Base-by-base conservation (phyloP, 2,329 filamentous ascomycete species). In the Byssoonygena ceratinophila region DNA sequence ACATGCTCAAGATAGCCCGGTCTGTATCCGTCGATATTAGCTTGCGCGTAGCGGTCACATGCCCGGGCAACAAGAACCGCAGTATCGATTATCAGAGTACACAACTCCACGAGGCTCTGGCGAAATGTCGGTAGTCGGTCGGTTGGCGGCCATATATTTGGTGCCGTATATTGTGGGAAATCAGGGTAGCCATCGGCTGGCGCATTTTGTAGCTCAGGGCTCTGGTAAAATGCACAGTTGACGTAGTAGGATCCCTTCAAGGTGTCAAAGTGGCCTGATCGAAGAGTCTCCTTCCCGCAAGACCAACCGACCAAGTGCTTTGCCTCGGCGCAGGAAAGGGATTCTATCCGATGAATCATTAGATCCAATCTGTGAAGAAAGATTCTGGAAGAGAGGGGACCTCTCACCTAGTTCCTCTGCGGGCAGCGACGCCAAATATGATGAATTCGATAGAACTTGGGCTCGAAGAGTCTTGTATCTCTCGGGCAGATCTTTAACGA, bases 41-140 rank as follows among this genome's bases (percentile, higher is more conserved):
- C 76, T 64, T 82, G 77, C 1, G 90, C 92, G 68, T 88, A 97
- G 52, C 77, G 78, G 71, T 96, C 91, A 68, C 91, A 96, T 2
- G 87, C 88, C n/a, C 82, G 75, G 1, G 92, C 92, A 4, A 98
- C 92, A 7, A 97, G 75, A 2, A 85, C 85, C 1, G 88, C 92
- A 0, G 84, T 85, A 62, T 96, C 88, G 59, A 97, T 95, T 61
- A 97, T 87, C 57, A 97, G 71, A 0, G 74, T 74, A 67, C 90
- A 96, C 27, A 97, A 77, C 36, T 80, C 74, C 59, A 91, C 83
- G 56, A 94, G 80, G 0, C 81, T 81, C 34, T 74, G 68, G 55
- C 80, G 79, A 71, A 96, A 96, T 0, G 84, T 85, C 0, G 88
- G 86, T 1, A 97, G 75, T 0, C 80, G 73, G 2, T 73, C 68